Evolutionary conservation across 306 rosid genomes (phyloP).

Genomic region (Cucumis hystrix): DNA sequence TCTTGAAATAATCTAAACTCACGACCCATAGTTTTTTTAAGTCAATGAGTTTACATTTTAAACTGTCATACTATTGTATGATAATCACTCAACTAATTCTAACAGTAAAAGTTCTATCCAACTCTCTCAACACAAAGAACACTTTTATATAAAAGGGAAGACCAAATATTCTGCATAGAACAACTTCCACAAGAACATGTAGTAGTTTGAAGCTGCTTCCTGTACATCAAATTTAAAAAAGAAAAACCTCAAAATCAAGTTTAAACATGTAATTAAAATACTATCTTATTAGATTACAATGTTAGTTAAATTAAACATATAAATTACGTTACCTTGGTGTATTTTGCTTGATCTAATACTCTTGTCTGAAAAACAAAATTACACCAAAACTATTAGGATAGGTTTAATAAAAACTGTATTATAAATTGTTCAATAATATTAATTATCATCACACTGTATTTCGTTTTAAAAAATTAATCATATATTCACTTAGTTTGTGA

Average conservation of each 20-base stretch:
- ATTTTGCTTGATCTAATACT: conserved; percentile 62
- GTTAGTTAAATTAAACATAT: neutral
- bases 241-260: too few relatives aligned
- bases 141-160: conserved; percentile 61
- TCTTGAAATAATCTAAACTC: too few relatives aligned
- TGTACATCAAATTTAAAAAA: conserved; percentile 13
- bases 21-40: too few relatives aligned
- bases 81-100: neutral
- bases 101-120: neutral
- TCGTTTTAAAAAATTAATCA: too few relatives aligned
- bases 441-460: too few relatives aligned
- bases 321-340: conserved; percentile 54
- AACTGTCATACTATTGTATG: too few relatives aligned
- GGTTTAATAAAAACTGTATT: neutral
- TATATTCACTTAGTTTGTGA: too few relatives aligned
- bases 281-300: neutral
- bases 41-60: too few relatives aligned
- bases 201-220: conserved; percentile 76
- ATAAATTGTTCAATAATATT: neutral
- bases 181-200: conserved; percentile 84
- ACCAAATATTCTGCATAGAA: conserved; percentile 77
- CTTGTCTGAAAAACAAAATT: conserved; percentile 23
- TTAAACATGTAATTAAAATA: neutral
- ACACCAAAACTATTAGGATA: neutral
- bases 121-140: neutral